phyloP scores from a whole-genome alignment of 768 basidiomycete species.

The Saitozyma podzolica region DNA sequence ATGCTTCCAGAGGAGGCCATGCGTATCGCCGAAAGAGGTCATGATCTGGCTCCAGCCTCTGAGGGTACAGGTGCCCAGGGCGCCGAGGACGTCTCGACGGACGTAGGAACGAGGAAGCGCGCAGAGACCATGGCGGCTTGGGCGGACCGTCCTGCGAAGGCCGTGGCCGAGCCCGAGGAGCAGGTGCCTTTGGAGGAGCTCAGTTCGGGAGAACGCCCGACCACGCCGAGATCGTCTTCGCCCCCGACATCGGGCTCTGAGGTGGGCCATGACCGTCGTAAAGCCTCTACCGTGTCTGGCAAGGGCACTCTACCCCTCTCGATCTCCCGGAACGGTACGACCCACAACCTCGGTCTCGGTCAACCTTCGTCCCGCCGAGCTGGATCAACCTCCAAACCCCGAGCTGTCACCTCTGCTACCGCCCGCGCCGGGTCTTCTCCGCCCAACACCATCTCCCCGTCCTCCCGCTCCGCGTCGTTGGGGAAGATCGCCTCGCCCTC shows the following conservation, averaged over 20 bases:
- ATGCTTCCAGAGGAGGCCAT: slow-evolving; percentile 36
- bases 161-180: too few species aligned
- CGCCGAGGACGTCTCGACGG: background rate
- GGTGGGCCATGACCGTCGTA: background rate
- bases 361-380: background rate
- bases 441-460: background rate
- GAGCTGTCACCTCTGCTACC: background rate
- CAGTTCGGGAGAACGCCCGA: too few species aligned
- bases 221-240: background rate
- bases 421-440: background rate
- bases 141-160: too few species aligned
- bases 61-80: background rate
- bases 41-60: slow-evolving; percentile 9
- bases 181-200: too few species aligned
- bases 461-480: background rate
- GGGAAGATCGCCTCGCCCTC: slow-evolving; percentile 18
- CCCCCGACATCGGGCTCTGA: background rate
- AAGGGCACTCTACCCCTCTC: background rate
- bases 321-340: background rate
- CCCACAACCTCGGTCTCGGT: slow-evolving; percentile 3
- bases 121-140: background rate
- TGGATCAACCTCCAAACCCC: background rate
- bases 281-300: background rate
- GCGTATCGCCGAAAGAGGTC: slow-evolving; percentile 35
- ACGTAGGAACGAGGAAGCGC: slow-evolving; percentile 14